Percentiles rank a stretch among this genome's conserved stretches.
Evolutionary conservation across 192 early-diverging fungal species (phyloP).

Genomic region (Umbelopsis ramanniana): DNA sequence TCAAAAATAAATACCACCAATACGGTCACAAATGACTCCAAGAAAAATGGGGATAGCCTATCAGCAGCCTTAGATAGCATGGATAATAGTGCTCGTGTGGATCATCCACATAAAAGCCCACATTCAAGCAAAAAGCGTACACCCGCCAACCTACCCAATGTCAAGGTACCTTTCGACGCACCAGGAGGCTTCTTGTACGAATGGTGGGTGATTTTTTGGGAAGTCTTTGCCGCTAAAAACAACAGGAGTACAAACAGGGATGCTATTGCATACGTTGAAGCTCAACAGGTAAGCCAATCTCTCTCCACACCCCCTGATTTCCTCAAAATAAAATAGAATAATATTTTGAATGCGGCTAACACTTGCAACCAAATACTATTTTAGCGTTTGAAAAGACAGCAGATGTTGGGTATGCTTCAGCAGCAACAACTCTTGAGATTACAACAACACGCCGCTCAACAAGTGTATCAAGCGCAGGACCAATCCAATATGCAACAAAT

Average conservation of each 20-base stretch:
- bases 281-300: not conserved
- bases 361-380: not conserved
- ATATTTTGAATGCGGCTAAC: not conserved
- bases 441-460: constrained; percentile 15
- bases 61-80: not conserved
- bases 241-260: constrained; percentile 38
- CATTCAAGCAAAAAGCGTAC: constrained; percentile 21
- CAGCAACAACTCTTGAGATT: constrained; percentile 8
- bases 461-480: constrained; percentile 11
- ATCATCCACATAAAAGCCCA: not conserved
- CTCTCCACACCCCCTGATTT: not conserved
- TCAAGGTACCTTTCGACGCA: constrained; percentile 49
- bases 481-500: constrained; percentile 4
- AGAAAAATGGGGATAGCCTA: not conserved
- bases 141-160: constrained; percentile 38
- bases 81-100: not conserved
- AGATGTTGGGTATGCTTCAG: not conserved
- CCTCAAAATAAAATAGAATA: not conserved
- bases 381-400: constrained; percentile 11
- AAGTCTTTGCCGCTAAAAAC: constrained; percentile 53
- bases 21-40: not conserved
- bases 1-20: constrained; percentile 13
- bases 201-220: constrained; percentile 73
- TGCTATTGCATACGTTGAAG: constrained; percentile 31
- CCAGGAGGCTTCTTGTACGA: constrained; percentile 67